phyloP scores from a whole-genome alignment of 257 asterid genomes.

The Rhazya stricta region DNA sequence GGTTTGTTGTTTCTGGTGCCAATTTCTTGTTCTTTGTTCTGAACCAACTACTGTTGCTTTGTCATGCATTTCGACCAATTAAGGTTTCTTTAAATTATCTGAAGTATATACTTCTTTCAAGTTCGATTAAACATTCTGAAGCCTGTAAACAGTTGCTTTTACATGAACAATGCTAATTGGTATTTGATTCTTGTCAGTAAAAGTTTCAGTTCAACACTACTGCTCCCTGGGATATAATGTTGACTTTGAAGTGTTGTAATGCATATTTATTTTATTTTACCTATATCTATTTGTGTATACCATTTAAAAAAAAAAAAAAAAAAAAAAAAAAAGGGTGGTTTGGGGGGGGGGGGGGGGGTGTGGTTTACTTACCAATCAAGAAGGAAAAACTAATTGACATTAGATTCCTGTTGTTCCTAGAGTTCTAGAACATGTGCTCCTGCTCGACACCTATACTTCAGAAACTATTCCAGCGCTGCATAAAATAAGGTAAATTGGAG shows the following conservation, averaged over 20 bases:
- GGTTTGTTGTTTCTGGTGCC: slow-evolving; percentile 44
- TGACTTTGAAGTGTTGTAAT: background rate
- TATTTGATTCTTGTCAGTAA: background rate
- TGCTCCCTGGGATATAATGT: background rate
- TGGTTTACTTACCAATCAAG: background rate
- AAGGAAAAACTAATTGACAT: background rate
- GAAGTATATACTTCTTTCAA: background rate
- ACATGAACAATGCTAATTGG: background rate
- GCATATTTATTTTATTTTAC: background rate
- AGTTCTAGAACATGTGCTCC: slow-evolving; percentile 87
- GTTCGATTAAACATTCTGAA: slow-evolving; percentile 1
- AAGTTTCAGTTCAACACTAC: background rate
- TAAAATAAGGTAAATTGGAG: slow-evolving; percentile 65
- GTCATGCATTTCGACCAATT: background rate
- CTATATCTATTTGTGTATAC: background rate
- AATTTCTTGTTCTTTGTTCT: slow-evolving; percentile 21
- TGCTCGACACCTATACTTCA: slow-evolving; percentile 84
- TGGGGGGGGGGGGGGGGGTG: no score
- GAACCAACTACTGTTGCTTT: background rate
- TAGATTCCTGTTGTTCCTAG: slow-evolving; percentile 33
- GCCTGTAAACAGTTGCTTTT: background rate
- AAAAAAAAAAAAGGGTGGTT: no score
- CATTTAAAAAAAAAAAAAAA: background rate
- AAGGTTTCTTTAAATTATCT: background rate
- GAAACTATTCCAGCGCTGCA: slow-evolving; percentile 94